A percentile compares a stretch with the other conserved stretches of the same genome.
These are phyloP conservation scores for Aureobasidium namibiae DNA, from an alignment of 2,329 filamentous ascomycete genomes.

Conservation along the genomic window DNA sequence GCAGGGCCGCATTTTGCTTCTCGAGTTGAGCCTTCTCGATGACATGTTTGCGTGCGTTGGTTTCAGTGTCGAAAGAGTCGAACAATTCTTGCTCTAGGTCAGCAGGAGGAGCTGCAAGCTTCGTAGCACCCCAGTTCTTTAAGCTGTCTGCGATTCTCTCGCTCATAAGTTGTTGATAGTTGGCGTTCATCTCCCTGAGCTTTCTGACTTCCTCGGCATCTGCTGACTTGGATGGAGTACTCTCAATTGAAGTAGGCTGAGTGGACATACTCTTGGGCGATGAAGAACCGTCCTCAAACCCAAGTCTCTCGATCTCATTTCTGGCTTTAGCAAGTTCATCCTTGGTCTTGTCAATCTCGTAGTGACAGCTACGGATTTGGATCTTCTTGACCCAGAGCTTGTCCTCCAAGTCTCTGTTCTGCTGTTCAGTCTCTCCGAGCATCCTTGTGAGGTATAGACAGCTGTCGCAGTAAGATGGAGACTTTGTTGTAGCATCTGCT, in stretches of 20 bases:
- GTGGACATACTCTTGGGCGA: neutral
- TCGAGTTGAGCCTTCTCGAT: neutral
- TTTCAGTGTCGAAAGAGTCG: neutral
- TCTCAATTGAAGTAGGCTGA: neutral
- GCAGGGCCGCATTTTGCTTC: neutral
- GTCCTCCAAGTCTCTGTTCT: neutral
- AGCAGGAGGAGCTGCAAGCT: neutral
- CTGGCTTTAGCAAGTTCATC: neutral
- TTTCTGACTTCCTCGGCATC: too few species aligned
- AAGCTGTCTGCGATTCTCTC: neutral
- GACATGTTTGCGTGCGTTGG: neutral
- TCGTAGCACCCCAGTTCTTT: neutral
- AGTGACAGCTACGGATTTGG: neutral
- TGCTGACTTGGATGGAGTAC: neutral
- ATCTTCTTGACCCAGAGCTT: neutral
- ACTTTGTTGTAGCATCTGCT: neutral
- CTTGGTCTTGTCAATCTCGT: neutral
- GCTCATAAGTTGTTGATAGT: neutral
- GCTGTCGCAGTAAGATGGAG: neutral
- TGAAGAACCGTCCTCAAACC: neutral
- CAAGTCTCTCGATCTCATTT: neutral
- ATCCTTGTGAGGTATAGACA: neutral
- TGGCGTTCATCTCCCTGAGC: neutral
- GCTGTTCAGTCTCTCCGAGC: neutral
- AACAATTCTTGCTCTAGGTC: neutral